Evolutionary conservation across 148 eudicot species (phyloP).

Genomic region (Bassia scoparia): DNA sequence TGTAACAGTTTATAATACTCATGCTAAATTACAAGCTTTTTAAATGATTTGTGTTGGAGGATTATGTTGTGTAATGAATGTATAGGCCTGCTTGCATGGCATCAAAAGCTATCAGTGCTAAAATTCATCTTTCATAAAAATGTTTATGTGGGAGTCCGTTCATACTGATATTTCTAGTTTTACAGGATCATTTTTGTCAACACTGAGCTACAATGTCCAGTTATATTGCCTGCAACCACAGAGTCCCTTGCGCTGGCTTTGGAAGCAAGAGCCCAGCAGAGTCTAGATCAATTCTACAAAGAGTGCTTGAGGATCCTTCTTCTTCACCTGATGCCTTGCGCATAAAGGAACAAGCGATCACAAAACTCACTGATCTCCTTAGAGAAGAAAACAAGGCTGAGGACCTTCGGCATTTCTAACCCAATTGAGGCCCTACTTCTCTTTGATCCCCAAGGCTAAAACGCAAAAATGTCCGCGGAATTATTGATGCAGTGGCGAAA

Average conservation of each 20-base stretch:
- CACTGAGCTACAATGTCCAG: constrained; percentile 27
- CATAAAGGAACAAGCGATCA: constrained; percentile 44
- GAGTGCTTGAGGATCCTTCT: constrained; percentile 42
- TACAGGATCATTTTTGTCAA: background rate
- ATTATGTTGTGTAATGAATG: no score
- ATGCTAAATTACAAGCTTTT: no score
- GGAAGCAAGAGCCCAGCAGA: constrained; percentile 42
- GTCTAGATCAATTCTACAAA: constrained; percentile 40
- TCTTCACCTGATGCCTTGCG: constrained; percentile 40
- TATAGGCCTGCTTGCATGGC: no score
- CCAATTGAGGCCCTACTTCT: constrained; percentile 38
- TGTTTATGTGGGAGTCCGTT: no score
- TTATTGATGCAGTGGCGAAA: constrained; percentile 47
- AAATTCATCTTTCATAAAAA: no score
- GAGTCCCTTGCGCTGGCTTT: constrained; percentile 40
- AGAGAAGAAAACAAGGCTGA: constrained; percentile 38
- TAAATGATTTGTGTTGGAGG: no score
- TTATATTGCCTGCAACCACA: constrained; percentile 40
- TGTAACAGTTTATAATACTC: no score
- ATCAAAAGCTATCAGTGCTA: no score
- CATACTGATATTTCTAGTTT: no score
- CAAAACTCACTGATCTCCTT: constrained; percentile 41
- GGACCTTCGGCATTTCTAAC: constrained; percentile 41
- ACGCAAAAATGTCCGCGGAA: constrained; percentile 52
- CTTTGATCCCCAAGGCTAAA: constrained; percentile 44